A percentile compares a stretch with the other conserved stretches of the same genome.
Evolutionary conservation across 2,329 filamentous ascomycete genomes (phyloP).

Genomic region (Ophiobolus disseminans): DNA sequence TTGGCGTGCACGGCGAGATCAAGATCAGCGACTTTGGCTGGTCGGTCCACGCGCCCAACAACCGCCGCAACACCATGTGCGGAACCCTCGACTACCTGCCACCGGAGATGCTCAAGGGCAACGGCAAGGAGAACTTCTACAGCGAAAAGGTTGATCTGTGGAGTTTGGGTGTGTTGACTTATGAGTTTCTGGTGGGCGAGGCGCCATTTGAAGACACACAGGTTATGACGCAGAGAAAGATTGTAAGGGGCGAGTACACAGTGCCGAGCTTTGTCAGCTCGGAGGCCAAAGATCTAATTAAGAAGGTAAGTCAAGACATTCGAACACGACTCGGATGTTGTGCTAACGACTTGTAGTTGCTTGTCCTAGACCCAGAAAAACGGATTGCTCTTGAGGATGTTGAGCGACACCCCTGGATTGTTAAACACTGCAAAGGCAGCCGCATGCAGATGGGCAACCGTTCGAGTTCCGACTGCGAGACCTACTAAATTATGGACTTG

Average conservation of each 20-base stretch:
- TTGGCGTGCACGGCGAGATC: slow-evolving; percentile 96
- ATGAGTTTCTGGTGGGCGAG: slow-evolving; percentile 95
- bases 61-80: slow-evolving; percentile 91
- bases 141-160: slow-evolving; percentile 95
- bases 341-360: slow-evolving; percentile 51
- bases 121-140: slow-evolving; percentile 84
- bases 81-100: slow-evolving; percentile 97
- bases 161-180: slow-evolving; percentile 93
- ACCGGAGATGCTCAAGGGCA: slow-evolving; percentile 93
- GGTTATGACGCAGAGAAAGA: slow-evolving; percentile 91
- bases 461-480: slow-evolving; percentile 36
- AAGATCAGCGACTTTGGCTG: slow-evolving; percentile 99
- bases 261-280: slow-evolving; percentile 88
- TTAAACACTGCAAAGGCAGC: slow-evolving; percentile 80
- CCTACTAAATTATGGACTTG: slow-evolving; percentile 12
- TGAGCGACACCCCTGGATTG: slow-evolving; percentile 90
- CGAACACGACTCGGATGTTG: neutral
- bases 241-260: slow-evolving; percentile 88
- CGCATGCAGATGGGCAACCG: slow-evolving; percentile 16
- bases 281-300: slow-evolving; percentile 91
- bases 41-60: slow-evolving; percentile 97
- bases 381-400: slow-evolving; percentile 89
- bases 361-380: slow-evolving; percentile 94
- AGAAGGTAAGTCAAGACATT: slow-evolving; percentile 69
- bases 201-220: slow-evolving; percentile 96